phyloP scores from a whole-genome alignment of 2,329 filamentous ascomycete genomes.

The Clonostachys rhizophaga region DNA sequence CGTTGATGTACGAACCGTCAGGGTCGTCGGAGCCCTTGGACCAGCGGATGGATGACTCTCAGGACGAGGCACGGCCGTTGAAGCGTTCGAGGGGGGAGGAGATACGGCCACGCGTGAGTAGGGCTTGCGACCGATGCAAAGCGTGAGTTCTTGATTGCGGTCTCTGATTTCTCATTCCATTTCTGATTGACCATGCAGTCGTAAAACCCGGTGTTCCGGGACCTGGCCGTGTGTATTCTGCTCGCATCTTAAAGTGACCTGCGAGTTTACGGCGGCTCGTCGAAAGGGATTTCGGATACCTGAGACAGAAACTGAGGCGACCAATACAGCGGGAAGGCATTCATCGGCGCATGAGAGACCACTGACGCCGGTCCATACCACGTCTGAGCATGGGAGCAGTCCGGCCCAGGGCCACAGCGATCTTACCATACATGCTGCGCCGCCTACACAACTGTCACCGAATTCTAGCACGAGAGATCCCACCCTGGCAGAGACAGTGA shows the following conservation, averaged over 20 bases:
- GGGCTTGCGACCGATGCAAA: constrained; percentile 1
- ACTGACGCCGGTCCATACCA: too few relatives aligned
- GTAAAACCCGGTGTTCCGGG: background rate
- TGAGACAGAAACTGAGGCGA: too few relatives aligned
- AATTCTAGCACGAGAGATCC: too few relatives aligned
- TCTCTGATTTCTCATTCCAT: background rate
- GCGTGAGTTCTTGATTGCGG: background rate
- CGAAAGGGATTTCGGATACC: background rate
- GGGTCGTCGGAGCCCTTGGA: too few relatives aligned
- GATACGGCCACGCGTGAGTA: background rate
- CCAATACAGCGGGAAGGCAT: too few relatives aligned
- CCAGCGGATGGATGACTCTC: background rate
- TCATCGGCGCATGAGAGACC: too few relatives aligned
- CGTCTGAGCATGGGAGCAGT: too few relatives aligned
- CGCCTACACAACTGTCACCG: too few relatives aligned
- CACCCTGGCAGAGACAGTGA: too few relatives aligned
- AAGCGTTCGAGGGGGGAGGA: background rate
- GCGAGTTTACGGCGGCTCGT: background rate
- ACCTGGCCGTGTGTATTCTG: background rate
- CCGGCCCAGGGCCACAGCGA: too few relatives aligned
- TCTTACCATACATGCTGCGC: too few relatives aligned
- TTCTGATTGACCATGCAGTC: background rate
- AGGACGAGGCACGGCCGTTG: background rate
- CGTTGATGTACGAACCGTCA: too few relatives aligned
- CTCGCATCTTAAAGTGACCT: background rate